Conservation (phyloP, 2,329 filamentous ascomycete genomes). For the Colletotrichum eleusines region DNA sequence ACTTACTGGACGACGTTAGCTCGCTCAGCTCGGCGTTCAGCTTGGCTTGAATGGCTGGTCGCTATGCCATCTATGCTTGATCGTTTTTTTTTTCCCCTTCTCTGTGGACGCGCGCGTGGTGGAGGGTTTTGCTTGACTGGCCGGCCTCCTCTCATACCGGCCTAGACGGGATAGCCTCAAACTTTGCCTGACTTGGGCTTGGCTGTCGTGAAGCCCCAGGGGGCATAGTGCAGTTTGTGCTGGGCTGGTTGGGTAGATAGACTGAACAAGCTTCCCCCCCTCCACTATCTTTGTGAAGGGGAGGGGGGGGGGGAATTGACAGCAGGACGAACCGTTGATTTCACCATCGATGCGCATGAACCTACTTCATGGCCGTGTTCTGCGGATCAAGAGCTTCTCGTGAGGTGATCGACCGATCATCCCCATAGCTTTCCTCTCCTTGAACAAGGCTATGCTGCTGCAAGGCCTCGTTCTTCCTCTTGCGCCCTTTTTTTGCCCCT, state of each 20-base stretch:
- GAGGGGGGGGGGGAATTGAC: not conserved
- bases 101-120: not conserved
- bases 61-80: slow-evolving; percentile 6
- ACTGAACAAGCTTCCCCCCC: slow-evolving; percentile 1
- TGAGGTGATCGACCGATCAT: not conserved
- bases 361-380: slow-evolving; percentile 6
- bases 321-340: not conserved
- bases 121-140: not conserved
- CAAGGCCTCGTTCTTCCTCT: not conserved
- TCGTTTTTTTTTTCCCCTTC: not conserved
- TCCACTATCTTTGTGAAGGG: not conserved
- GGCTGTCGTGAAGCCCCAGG: not conserved
- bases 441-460: slow-evolving; percentile 11
- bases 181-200: not conserved
- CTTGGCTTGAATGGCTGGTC: slow-evolving; percentile 37
- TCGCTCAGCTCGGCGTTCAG: not conserved
- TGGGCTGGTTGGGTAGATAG: not conserved
- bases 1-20: slow-evolving; percentile 6
- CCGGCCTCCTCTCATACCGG: slow-evolving; percentile 4
- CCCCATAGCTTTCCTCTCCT: not conserved
- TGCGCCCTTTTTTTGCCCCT: not conserved
- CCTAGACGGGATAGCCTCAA: slow-evolving; percentile 12
- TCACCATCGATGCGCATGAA: slow-evolving; percentile 13
- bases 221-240: not conserved
- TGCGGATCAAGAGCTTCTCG: not conserved